Percentiles rank a stretch among this genome's conserved stretches.
Evolutionary conservation across 306 rosid species (phyloP).

Genomic region (Coriaria nepalensis): DNA sequence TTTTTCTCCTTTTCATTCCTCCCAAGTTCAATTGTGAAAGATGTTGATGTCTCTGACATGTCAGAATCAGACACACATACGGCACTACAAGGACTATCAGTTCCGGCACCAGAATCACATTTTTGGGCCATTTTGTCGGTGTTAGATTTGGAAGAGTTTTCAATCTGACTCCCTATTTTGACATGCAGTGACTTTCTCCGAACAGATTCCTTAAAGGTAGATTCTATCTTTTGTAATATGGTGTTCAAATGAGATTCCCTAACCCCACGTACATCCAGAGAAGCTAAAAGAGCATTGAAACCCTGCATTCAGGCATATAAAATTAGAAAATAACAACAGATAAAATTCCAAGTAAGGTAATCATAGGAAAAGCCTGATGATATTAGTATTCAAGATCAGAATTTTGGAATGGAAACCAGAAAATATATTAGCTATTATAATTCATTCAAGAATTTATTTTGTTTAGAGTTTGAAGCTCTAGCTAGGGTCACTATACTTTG

Average conservation of each 20-base stretch:
- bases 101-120: constrained; percentile 19
- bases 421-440: too few species aligned
- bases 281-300: constrained; percentile 56
- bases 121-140: constrained; percentile 17
- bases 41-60: constrained; percentile 36
- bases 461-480: too few species aligned
- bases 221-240: constrained; percentile 46
- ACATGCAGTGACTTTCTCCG: constrained; percentile 21
- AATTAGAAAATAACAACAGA: too few species aligned
- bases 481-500: too few species aligned
- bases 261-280: constrained; percentile 59
- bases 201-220: constrained; percentile 41
- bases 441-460: too few species aligned
- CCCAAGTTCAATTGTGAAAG: constrained; percentile 49
- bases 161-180: constrained; percentile 17
- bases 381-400: background rate
- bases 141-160: constrained; percentile 22
- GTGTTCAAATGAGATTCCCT: constrained; percentile 64
- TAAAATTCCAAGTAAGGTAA: constrained; percentile 8
- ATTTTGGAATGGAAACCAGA: too few species aligned
- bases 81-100: constrained; percentile 24
- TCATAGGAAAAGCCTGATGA: background rate
- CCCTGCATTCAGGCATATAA: constrained; percentile 31
- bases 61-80: constrained; percentile 26
- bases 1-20: constrained; percentile 30